Evolutionary conservation across 139 green algal species (phyloP).

Genomic region (Limnomonas spitsbergensis): DNA sequence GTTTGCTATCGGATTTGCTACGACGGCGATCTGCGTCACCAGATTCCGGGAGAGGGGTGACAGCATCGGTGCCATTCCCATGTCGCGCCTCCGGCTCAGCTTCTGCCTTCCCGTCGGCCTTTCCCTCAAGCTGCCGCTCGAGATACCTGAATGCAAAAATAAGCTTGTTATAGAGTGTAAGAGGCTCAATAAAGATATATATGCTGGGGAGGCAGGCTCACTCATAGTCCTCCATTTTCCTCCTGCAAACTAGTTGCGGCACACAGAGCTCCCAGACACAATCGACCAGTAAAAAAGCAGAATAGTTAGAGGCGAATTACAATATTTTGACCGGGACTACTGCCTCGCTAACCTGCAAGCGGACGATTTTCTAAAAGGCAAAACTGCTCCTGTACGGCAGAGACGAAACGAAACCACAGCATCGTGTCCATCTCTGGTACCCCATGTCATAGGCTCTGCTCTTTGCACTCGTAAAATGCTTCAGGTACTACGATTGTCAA

Average conservation of each 20-base stretch:
- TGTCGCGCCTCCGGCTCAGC: too few relatives aligned
- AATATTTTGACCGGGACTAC: not conserved
- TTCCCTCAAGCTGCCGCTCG: conserved; percentile 31
- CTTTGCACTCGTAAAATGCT: too few relatives aligned
- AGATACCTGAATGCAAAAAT: conserved; percentile 23
- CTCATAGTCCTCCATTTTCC: conserved; percentile 26
- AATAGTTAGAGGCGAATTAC: not conserved
- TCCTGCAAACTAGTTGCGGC: not conserved
- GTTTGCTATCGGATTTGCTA: not conserved
- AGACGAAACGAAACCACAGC: too few relatives aligned
- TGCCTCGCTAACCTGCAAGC: not conserved
- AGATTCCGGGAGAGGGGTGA: not conserved
- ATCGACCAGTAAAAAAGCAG: not conserved
- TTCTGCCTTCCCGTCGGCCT: not conserved
- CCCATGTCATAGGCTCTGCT: too few relatives aligned
- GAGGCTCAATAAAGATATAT: not conserved
- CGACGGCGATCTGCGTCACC: conserved; percentile 13
- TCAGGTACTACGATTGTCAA: too few relatives aligned
- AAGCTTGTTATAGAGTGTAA: not conserved
- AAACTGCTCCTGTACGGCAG: not conserved
- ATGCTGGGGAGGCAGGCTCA: not conserved
- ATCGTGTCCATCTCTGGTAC: too few relatives aligned
- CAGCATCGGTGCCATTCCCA: not conserved
- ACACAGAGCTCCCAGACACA: not conserved
- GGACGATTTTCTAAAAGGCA: not conserved